Evolutionary conservation across 2,329 filamentous ascomycete species (phyloP), one percentile per base, ranked within the genome.

Genomic region (Stachybotrys elegans): DNA sequence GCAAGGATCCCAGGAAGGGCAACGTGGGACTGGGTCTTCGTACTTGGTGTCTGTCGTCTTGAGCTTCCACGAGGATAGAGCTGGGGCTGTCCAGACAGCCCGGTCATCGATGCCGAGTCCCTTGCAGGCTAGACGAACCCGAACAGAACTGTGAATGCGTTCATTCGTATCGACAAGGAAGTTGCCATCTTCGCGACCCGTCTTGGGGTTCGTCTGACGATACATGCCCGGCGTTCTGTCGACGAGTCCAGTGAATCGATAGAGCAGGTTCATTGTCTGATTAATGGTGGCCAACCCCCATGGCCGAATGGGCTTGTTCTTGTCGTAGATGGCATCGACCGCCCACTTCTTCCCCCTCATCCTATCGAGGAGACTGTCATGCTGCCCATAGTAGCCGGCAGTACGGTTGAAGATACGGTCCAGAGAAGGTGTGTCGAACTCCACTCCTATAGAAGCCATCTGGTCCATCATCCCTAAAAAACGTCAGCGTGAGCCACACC

Each of bases 401-500:
- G 57, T 62, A 16, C 63, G 59, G 13, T 58, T 55, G 43, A 70
- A 62, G 39, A 72, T 66, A 22, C 69, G 68, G 20, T 64, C 58
- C 37, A 75, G 55, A 6, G 67, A 67, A 0, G 57, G 58, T 3
- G 61, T 49, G 48, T 73, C 62, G 48, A 77, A 77, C 51, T 78
- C 72, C 25, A 73, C 67, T 6, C 72, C 73, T 6, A 78, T 60
- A 6, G 71, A 74, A 4, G 70, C 65, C 39, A 78, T 62, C 48
- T 78, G 75, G 40, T 78, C 75, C 71, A 76, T 75, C 73, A 77
- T 77, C 73, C 73, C 72, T 75, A 44, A 6, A 36, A 8, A 6
- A 6, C 6, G 16, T 19, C n/a, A n/a, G n/a, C n/a, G n/a, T 7
- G 14, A 5, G 21, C 11, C 11, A 22, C 16, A 23, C 3, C 4